Evolutionary conservation across 306 rosid genomes (phyloP), one percentile per base, ranked within the genome.

Genomic region (Casuarina glauca): DNA sequence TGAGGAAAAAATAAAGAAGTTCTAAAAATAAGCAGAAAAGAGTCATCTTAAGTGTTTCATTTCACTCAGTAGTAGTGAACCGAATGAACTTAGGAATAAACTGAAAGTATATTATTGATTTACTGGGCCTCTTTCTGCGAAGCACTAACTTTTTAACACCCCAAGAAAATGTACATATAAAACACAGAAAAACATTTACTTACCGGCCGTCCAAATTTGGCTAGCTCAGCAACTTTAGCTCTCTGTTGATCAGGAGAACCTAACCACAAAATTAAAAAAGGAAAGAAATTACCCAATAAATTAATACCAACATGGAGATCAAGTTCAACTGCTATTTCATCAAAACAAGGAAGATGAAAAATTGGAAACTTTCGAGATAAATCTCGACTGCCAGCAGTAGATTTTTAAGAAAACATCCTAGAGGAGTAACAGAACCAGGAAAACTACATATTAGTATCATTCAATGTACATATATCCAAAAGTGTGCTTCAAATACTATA

Each of bases 191-290:
- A 26, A 73, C 54, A 44, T 26, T 73, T 50, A 88, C 98, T 94
- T 78, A 94, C 98, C 32, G 97, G 98, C 26, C 98, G 96, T 76
- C 97, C 98, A 60, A 94, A 94, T 85, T 91, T 94, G 12, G 98
- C 84, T 49, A 89, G 77, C 79, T 94, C 91, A 13, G 92, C 81
- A 68, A 84, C 78, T 86, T 89, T 93, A 75, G 96, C 97, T 82
- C 88, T 91, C 79, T 72, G 91, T 74, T 90, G 94, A 63, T 94
- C 96, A 10, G 97, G 97, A 81, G 72, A 86, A 81, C 98, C 98
- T 94, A 75, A 60, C 61, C 73, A 85, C 67, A 51, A 72, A 67
- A 48, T 79, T 72, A 53, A 62, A 77, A 66, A 58, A 39, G 71
- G 74, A 46, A 52, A 74, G 71, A 57, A 4, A 74, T 26, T 26